Evolutionary conservation across 805 yeast genomes (phyloP).

Genomic region (Tetrapisispora phaffii): DNA sequence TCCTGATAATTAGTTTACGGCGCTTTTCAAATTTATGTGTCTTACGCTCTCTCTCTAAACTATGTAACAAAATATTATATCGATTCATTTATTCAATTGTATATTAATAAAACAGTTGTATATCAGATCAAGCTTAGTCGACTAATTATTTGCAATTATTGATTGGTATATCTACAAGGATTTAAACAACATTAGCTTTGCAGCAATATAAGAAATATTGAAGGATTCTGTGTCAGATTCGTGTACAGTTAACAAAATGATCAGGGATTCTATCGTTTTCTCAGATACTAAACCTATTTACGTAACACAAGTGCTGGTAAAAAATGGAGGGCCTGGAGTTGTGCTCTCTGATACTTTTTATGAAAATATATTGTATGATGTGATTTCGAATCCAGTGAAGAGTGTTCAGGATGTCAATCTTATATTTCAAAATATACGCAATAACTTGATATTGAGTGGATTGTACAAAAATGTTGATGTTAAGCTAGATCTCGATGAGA

Average conservation of each 20-base stretch:
- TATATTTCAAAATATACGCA: slow-evolving; percentile 28
- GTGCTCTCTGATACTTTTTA: slow-evolving; percentile 37
- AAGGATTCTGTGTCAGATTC: neutral
- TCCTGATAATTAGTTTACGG: neutral
- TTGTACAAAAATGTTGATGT: slow-evolving; percentile 36
- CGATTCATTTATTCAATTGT: too few relatives aligned
- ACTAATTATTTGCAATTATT: too few relatives aligned
- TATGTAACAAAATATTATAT: too few relatives aligned
- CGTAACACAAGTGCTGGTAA: slow-evolving; percentile 14
- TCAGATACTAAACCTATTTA: slow-evolving; percentile 13
- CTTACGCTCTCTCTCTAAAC: too few relatives aligned
- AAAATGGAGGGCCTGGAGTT: slow-evolving; percentile 12
- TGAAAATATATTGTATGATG: slow-evolving; percentile 37
- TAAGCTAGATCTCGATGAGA: slow-evolving; percentile 33
- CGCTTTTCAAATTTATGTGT: neutral
- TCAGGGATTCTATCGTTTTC: neutral
- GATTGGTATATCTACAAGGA: too few relatives aligned
- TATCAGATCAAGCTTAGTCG: too few relatives aligned
- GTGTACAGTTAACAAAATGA: neutral
- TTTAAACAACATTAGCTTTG: too few relatives aligned
- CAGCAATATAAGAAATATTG: too few relatives aligned
- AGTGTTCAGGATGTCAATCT: slow-evolving; percentile 32
- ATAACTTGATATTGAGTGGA: slow-evolving; percentile 35
- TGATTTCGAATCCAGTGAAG: slow-evolving; percentile 35
- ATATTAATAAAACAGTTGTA: too few relatives aligned